Conservation (phyloP, 1,284 basidiomycete species). For the Pascua sp. region DNA sequence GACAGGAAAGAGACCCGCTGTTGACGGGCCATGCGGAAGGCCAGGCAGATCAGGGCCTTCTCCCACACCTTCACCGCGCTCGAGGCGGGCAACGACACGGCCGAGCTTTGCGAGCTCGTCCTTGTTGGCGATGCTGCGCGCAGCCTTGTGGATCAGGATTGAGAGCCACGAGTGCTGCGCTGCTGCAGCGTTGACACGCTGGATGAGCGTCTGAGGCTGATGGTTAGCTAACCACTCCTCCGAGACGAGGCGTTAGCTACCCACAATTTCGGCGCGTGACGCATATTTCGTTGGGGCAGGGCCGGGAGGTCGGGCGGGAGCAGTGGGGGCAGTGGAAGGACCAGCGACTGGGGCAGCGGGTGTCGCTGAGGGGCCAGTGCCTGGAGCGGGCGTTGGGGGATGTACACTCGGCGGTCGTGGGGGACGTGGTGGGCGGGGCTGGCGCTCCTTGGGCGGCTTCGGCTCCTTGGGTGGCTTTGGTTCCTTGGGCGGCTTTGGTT, state of each 20-base stretch:
- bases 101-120: conserved; percentile 44
- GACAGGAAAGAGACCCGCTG: conserved; percentile 1
- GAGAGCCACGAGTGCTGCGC: conserved; percentile 40
- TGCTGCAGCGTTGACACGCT: conserved; percentile 43
- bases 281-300: conserved; percentile 8
- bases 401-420: conserved; percentile 1
- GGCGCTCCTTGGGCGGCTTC: conserved; percentile 1
- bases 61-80: conserved; percentile 29
- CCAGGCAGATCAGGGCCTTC: conserved; percentile 19
- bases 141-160: conserved; percentile 45
- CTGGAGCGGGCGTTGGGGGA: background rate
- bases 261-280: conserved; percentile 18
- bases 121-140: conserved; percentile 39
- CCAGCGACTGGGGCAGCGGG: background rate
- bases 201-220: conserved; percentile 33
- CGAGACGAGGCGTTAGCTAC: background rate
- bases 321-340: conserved; percentile 1
- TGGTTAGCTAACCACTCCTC: no score
- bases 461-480: conserved; percentile 6
- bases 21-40: conserved; percentile 8
- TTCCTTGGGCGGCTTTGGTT: conserved; percentile 9
- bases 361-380: background rate
- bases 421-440: background rate
- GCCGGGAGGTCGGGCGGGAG: no score
- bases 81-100: conserved; percentile 36